phyloP scores from a whole-genome alignment of 306 rosid genomes.

The Luffa acutangula region DNA sequence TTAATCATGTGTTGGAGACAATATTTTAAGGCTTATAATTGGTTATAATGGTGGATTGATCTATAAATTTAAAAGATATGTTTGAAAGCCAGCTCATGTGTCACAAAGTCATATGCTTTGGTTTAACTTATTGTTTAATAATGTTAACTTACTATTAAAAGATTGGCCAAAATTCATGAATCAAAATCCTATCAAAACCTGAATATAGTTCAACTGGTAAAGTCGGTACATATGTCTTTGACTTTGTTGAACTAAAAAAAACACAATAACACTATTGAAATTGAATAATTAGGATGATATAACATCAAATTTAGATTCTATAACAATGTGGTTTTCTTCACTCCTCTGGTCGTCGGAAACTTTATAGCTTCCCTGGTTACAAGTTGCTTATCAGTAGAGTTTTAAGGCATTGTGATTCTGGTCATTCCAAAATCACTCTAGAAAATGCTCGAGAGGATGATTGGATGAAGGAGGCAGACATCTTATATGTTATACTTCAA shows the following conservation, averaged over 20 bases:
- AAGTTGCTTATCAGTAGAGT: not conserved
- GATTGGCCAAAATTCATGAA: not conserved
- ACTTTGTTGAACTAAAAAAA: too few relatives aligned
- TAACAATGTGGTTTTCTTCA: too few relatives aligned
- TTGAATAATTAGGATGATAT: not conserved
- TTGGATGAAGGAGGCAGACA: not conserved
- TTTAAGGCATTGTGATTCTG: too few relatives aligned
- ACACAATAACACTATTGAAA: not conserved
- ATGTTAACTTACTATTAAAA: not conserved
- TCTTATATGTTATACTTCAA: too few relatives aligned
- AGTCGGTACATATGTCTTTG: too few relatives aligned
- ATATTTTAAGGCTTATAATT: not conserved
- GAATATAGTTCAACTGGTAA: too few relatives aligned
- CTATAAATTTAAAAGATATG: not conserved
- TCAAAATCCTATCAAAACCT: too few relatives aligned
- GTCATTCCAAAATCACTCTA: too few relatives aligned
- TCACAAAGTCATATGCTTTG: not conserved
- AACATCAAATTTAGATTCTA: not conserved
- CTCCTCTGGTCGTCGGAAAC: too few relatives aligned
- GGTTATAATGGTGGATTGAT: constrained; percentile 1
- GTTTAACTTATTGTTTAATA: not conserved
- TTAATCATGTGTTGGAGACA: not conserved
- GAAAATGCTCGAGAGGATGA: not conserved
- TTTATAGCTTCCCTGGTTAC: not conserved
- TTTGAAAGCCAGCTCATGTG: not conserved